Conservation (phyloP, 2,329 filamentous ascomycete species). For the Penicillium glabrum region DNA sequence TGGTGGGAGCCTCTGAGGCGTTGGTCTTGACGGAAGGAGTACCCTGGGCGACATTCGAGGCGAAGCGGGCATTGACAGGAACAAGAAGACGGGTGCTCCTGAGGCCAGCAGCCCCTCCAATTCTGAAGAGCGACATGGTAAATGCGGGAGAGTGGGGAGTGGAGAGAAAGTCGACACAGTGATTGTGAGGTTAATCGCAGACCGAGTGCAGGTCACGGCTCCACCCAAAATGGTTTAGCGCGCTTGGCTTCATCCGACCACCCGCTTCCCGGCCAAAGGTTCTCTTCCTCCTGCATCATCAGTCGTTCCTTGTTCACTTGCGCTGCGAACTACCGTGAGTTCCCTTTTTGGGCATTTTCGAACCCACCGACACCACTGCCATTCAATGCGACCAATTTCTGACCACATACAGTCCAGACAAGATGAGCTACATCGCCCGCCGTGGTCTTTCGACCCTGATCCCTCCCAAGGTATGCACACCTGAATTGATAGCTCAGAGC, state of each 20-base stretch:
- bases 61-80: conserved; percentile 38
- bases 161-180: conserved; percentile 30
- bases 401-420: conserved; percentile 45
- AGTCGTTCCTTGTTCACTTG: conserved; percentile 33
- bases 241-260: conserved; percentile 34
- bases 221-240: conserved; percentile 38
- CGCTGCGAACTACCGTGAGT: conserved; percentile 34
- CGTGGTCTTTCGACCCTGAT: conserved; percentile 97
- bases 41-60: conserved; percentile 41
- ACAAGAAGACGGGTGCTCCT: conserved; percentile 30
- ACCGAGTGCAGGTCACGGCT: conserved; percentile 32
- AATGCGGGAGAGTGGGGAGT: conserved; percentile 19
- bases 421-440: conserved; percentile 90
- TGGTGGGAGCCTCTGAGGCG: conserved; percentile 45
- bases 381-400: conserved; percentile 24
- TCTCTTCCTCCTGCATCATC: conserved; percentile 35
- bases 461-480: conserved; percentile 81
- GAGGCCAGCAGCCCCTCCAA: conserved; percentile 41
- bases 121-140: conserved; percentile 67
- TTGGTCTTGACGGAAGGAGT: conserved; percentile 57
- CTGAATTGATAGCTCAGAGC: conserved; percentile 9
- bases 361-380: background rate
- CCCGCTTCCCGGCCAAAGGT: conserved; percentile 36
- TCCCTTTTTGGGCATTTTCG: background rate
- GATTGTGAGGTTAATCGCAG: conserved; percentile 32